These are phyloP conservation scores for Barnettozyma siamensis DNA, from an alignment of 805 yeast species.

Conservation along the genomic window DNA sequence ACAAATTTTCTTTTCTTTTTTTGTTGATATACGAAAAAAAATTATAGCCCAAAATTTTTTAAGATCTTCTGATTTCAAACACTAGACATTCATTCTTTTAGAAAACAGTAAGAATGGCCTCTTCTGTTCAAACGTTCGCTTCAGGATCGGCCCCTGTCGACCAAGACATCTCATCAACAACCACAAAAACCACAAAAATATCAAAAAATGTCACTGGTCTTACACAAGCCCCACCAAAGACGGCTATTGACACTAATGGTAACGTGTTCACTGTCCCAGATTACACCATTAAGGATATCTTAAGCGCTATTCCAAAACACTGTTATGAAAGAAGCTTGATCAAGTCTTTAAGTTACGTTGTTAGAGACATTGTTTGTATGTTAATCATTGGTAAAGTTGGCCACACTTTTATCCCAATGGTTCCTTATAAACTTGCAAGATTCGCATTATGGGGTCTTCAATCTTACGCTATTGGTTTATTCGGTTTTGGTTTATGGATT, in stretches of 20 bases:
- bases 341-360: constrained; percentile 46
- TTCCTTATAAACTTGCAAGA: constrained; percentile 30
- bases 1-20: not conserved
- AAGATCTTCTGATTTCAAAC: not conserved
- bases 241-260: constrained; percentile 47
- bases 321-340: constrained; percentile 51
- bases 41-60: not conserved
- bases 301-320: constrained; percentile 53
- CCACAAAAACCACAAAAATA: constrained; percentile 16
- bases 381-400: constrained; percentile 37
- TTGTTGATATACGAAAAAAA: not conserved
- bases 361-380: constrained; percentile 46
- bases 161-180: not conserved
- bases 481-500: constrained; percentile 57
- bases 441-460: constrained; percentile 38
- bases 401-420: constrained; percentile 36
- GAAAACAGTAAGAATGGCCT: constrained; percentile 4
- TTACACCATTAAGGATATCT: constrained; percentile 50
- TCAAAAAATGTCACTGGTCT: constrained; percentile 20
- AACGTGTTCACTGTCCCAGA: constrained; percentile 56
- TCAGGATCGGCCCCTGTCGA: constrained; percentile 8
- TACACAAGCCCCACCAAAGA: constrained; percentile 18
- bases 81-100: too few relatives aligned
- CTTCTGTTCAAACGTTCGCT: constrained; percentile 13
- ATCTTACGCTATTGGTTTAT: constrained; percentile 38